These are phyloP conservation scores for Raphanus sativus DNA, from an alignment of 345 rosid species.

Conservation along the genomic window DNA sequence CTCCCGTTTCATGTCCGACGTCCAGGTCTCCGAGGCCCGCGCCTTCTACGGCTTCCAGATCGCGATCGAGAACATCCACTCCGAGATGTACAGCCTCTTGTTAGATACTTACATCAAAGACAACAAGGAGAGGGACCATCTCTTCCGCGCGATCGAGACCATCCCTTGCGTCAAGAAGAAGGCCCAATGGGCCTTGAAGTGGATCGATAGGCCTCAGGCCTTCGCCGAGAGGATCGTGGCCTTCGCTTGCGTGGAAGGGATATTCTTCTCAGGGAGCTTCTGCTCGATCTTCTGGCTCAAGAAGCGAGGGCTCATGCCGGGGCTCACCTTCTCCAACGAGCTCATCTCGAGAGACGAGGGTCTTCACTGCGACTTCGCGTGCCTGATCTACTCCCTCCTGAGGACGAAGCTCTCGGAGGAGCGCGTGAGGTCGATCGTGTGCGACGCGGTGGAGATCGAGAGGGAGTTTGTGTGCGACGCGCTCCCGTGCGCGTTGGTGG, in stretches of 20 bases:
- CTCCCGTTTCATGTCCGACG: slow-evolving; percentile 87
- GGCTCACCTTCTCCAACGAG: slow-evolving; percentile 91
- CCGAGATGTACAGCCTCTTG: slow-evolving; percentile 93
- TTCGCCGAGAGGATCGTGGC: slow-evolving; percentile 80
- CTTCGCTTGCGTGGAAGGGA: slow-evolving; percentile 97
- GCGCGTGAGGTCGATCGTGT: slow-evolving; percentile 63
- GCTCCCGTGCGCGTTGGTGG: slow-evolving; percentile 81
- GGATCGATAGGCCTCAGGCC: slow-evolving; percentile 77
- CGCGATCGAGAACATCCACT: slow-evolving; percentile 92
- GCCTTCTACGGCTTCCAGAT: slow-evolving; percentile 98
- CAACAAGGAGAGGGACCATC: slow-evolving; percentile 50
- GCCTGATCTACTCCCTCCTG: slow-evolving; percentile 60
- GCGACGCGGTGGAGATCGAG: slow-evolving; percentile 87
- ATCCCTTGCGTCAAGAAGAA: slow-evolving; percentile 73
- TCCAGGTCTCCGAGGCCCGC: slow-evolving; percentile 89
- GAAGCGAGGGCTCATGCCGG: slow-evolving; percentile 92
- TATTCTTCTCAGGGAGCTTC: slow-evolving; percentile 89
- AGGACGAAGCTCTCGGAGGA: slow-evolving; percentile 62
- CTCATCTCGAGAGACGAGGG: slow-evolving; percentile 94
- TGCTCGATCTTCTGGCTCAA: slow-evolving; percentile 92
- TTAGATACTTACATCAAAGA: slow-evolving; percentile 91
- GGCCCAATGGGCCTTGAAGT: slow-evolving; percentile 72
- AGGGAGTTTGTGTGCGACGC: slow-evolving; percentile 94
- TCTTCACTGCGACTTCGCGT: slow-evolving; percentile 91
- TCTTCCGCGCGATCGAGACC: slow-evolving; percentile 73